Evolutionary conservation across 106 monocot genomes (phyloP), one percentile per base, ranked within the genome.

Genomic region (Acorus calamus): DNA sequence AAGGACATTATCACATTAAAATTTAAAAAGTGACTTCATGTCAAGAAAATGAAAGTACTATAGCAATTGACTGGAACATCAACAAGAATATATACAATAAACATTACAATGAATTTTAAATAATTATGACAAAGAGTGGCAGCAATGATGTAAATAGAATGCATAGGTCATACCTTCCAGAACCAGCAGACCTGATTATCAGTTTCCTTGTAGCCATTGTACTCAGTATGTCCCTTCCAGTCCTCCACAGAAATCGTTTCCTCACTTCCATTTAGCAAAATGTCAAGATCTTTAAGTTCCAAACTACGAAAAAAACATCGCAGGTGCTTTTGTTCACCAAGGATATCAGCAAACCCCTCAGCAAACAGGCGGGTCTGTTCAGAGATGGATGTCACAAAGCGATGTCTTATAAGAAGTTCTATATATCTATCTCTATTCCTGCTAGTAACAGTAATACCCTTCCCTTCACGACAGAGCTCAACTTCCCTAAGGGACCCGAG

Each of bases 181-280:
- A 89, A 89, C 85, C 82, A 89, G 51, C 42, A 11, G 56, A 89
- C 80, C 54, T 77, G 78, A 44, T 71, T 66, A 71, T 89, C 89
- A 48, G 54, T 82, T 57, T 61, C 66, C 44, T 72, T 74, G 81
- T 79, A 89, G 12, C 85, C 85, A 59, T 80, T 74, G 55, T 89
- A 89, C 45, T 82, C 79, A 43, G 89, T 89, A 69, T 89, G 81
- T 60, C 59, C 71, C 64, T 77, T 89, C 89, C 89, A 89, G 42
- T 85, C 89, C 49, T 45, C 65, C 45, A 79, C 47, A 51, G 55
- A 74, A 14, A 89, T 76, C 4, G 7, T 11, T 2, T 55, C 52
- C 14, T 74, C 76, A 64, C 69, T 82, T 63, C 89, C 89, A 5
- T 85, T 79, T 65, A 89, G 12, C 79, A 89, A 71, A 59, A 46